phyloP scores from a whole-genome alignment of 2,329 filamentous ascomycete species.

The Trichoderma simmonsii region DNA sequence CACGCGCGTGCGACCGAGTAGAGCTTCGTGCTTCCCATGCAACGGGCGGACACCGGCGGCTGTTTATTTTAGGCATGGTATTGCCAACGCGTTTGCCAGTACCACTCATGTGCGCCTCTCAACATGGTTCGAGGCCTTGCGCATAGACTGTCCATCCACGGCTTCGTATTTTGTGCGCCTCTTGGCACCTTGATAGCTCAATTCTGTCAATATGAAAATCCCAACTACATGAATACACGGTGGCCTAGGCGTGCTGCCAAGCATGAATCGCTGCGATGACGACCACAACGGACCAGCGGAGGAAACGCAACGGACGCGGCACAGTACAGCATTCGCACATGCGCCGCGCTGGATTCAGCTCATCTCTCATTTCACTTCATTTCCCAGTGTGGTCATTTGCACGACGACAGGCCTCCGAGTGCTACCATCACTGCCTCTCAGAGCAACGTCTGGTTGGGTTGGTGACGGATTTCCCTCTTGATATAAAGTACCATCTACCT shows the following conservation, averaged over 20 bases:
- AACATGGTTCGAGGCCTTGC: neutral
- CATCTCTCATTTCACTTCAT: neutral
- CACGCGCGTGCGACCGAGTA: neutral
- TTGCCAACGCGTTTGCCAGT: neutral
- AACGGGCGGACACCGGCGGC: neutral
- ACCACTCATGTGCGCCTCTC: neutral
- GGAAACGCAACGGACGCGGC: neutral
- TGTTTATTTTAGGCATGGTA: neutral
- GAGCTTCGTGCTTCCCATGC: neutral
- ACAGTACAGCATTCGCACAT: neutral
- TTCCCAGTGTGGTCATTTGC: neutral
- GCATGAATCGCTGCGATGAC: neutral
- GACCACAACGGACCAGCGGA: neutral
- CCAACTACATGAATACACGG: neutral
- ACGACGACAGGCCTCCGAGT: neutral
- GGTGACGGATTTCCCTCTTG: neutral
- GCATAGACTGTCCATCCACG: neutral
- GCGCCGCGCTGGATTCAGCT: neutral
- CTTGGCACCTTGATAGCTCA: neutral
- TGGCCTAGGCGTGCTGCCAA: neutral
- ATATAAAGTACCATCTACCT: conserved; percentile 1
- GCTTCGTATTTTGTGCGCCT: neutral
- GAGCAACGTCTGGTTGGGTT: conserved; percentile 3
- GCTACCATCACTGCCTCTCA: neutral
- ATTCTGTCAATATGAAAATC: neutral